Evolutionary conservation across 768 basidiomycete genomes (phyloP).

Genomic region (Termitomyces sp.): DNA sequence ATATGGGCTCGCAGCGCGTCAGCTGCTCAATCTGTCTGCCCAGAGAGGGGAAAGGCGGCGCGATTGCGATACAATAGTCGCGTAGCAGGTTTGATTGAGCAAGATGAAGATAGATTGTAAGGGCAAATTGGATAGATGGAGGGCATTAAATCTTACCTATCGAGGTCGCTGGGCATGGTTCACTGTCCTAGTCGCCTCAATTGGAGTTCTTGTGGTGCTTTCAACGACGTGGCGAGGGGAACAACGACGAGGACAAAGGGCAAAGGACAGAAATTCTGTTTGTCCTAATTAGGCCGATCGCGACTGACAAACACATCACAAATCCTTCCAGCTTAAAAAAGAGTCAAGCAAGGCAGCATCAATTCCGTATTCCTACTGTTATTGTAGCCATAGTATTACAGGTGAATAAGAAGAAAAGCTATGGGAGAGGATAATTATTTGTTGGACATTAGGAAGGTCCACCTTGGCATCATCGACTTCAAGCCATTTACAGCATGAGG

Average conservation of each 20-base stretch:
- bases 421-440: neutral
- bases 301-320: neutral
- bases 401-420: neutral
- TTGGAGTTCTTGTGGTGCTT: neutral
- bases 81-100: neutral
- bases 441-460: neutral
- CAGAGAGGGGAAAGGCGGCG: neutral
- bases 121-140: neutral
- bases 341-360: neutral
- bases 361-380: constrained; percentile 7
- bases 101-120: neutral
- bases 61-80: constrained; percentile 1
- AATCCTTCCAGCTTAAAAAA: neutral
- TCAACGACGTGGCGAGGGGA: neutral
- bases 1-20: constrained; percentile 89
- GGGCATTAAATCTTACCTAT: constrained; percentile 14
- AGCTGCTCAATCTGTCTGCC: constrained; percentile 92
- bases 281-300: constrained; percentile 12
- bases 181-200: neutral
- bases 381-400: constrained; percentile 13
- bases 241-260: neutral
- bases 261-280: constrained; percentile 1
- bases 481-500: constrained; percentile 1
- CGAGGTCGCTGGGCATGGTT: constrained; percentile 21
- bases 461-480: neutral